A percentile compares a stretch with the other conserved stretches of the same genome.
Evolutionary conservation across 2,329 filamentous ascomycete species (phyloP).

Genomic region (Davidsoniella australis): DNA sequence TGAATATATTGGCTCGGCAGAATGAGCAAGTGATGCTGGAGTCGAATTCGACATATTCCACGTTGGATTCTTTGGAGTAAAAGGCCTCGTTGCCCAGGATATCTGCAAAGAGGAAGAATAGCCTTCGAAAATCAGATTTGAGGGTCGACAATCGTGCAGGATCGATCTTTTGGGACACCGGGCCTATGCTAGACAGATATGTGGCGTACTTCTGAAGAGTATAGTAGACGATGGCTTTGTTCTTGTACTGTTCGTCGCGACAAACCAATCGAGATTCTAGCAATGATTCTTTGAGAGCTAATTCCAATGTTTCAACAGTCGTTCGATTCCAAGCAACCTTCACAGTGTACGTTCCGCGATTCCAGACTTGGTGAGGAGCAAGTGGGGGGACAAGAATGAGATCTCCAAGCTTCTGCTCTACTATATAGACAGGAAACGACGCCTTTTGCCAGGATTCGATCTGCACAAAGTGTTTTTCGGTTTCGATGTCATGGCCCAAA

Average conservation of each 20-base stretch:
- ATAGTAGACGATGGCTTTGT: constrained; percentile 88
- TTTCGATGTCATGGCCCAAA: constrained; percentile 88
- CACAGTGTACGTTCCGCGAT: constrained; percentile 84
- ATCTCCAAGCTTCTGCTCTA: constrained; percentile 79
- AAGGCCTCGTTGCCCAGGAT: constrained; percentile 81
- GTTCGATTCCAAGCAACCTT: constrained; percentile 98
- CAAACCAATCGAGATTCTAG: constrained; percentile 82
- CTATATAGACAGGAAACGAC: constrained; percentile 80
- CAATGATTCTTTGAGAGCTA: constrained; percentile 73
- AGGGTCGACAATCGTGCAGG: constrained; percentile 46
- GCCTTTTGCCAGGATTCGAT: constrained; percentile 91
- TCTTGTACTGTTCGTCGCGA: constrained; percentile 96
- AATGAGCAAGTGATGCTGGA: constrained; percentile 91
- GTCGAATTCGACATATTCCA: constrained; percentile 69
- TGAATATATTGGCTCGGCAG: constrained; percentile 92
- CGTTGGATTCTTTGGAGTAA: constrained; percentile 47
- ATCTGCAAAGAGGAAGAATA: constrained; percentile 63
- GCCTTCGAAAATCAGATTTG: constrained; percentile 62
- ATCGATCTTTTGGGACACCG: constrained; percentile 13
- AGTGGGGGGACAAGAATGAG: constrained; percentile 86
- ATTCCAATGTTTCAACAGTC: constrained; percentile 74
- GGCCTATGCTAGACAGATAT: constrained; percentile 17
- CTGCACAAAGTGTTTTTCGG: constrained; percentile 93
- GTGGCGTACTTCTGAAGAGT: constrained; percentile 58
- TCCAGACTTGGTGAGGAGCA: constrained; percentile 96